phyloP scores from a whole-genome alignment of 306 rosid species.

The Trifolium repens region DNA sequence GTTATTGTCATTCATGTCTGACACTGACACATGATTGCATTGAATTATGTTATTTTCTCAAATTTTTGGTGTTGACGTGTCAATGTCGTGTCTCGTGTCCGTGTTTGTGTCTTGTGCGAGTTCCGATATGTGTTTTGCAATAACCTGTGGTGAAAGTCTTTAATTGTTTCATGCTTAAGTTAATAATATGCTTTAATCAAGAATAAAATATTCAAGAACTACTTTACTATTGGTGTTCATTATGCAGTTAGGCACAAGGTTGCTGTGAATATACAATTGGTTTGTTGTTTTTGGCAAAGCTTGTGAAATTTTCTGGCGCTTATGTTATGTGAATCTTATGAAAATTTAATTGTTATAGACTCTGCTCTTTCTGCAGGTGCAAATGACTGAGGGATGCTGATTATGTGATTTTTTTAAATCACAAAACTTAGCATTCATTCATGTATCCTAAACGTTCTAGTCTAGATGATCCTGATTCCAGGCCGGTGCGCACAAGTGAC shows the following conservation, averaged over 20 bases:
- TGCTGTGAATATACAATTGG: constrained; percentile 16
- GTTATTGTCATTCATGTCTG: neutral
- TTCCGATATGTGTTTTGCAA: constrained; percentile 9
- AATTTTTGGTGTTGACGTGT: no score
- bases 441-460: constrained; percentile 79
- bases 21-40: no score
- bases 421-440: constrained; percentile 38
- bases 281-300: constrained; percentile 14
- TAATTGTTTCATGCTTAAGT: constrained; percentile 3
- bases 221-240: neutral
- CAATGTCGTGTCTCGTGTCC: no score
- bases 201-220: neutral
- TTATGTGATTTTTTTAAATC: constrained; percentile 35
- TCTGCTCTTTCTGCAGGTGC: constrained; percentile 47
- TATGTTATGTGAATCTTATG: neutral
- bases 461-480: constrained; percentile 60
- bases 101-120: no score
- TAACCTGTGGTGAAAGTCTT: constrained; percentile 2
- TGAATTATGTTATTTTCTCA: no score
- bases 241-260: constrained; percentile 15
- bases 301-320: constrained; percentile 14
- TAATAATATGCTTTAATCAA: constrained; percentile 7
- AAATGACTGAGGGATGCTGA: constrained; percentile 29
- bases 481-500: constrained; percentile 76
- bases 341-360: constrained; percentile 25